These are phyloP conservation scores for Coprinopsis cinerea DNA, from an alignment of 768 basidiomycete species.

Conservation along the genomic window DNA sequence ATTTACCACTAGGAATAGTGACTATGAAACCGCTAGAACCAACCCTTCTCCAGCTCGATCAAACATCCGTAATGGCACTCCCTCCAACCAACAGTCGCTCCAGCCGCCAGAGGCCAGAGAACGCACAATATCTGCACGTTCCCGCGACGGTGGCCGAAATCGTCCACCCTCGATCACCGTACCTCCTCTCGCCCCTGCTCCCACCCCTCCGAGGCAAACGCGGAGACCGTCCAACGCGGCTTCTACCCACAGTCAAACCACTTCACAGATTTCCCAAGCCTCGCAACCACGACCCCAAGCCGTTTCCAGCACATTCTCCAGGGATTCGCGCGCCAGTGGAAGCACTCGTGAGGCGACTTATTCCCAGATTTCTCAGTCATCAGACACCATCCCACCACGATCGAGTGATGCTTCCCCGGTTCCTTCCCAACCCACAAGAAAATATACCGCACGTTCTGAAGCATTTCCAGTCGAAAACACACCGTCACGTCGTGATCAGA, in stretches of 20 bases:
- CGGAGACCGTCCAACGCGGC: constrained; percentile 43
- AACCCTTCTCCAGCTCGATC: constrained; percentile 9
- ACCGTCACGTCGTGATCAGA: constrained; percentile 50
- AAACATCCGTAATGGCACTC: background rate
- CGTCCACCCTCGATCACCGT: constrained; percentile 31
- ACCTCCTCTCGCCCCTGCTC: constrained; percentile 22
- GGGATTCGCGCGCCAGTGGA: constrained; percentile 17
- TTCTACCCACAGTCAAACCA: constrained; percentile 29
- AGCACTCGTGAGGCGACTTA: constrained; percentile 11
- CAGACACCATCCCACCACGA: constrained; percentile 15
- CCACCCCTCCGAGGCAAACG: constrained; percentile 21
- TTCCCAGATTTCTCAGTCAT: constrained; percentile 16
- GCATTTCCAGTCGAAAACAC: constrained; percentile 14
- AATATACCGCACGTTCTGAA: constrained; percentile 23
- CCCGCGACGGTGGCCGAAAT: background rate
- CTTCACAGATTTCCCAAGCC: constrained; percentile 20
- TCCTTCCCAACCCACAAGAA: constrained; percentile 22
- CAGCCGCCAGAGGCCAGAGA: constrained; percentile 14
- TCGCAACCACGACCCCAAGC: constrained; percentile 13
- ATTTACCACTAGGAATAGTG: background rate
- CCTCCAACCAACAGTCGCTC: constrained; percentile 10
- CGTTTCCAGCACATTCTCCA: constrained; percentile 6
- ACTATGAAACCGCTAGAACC: background rate
- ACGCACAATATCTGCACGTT: constrained; percentile 6
- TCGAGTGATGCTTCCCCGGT: constrained; percentile 24